Percentiles rank a stretch among this genome's conserved stretches.
These are phyloP conservation scores for Paraphoma sp. DNA, from an alignment of 2,329 filamentous ascomycete species.

Conservation along the genomic window DNA sequence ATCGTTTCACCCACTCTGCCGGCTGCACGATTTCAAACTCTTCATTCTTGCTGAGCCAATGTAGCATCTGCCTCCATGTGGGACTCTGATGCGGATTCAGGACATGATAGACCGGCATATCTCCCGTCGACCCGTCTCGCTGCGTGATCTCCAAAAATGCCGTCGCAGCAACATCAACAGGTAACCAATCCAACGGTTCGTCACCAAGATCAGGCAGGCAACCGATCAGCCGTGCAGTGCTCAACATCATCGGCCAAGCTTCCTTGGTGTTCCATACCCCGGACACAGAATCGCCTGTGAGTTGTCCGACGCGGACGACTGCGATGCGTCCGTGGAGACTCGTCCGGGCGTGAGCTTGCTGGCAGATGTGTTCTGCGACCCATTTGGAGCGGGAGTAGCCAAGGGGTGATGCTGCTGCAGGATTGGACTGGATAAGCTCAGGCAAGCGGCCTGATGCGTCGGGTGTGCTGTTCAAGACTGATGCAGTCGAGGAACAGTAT, in stretches of 20 bases:
- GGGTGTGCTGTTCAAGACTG: conserved; percentile 42
- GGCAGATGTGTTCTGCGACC: conserved; percentile 64
- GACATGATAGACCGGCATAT: conserved; percentile 55
- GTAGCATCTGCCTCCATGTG: conserved; percentile 56
- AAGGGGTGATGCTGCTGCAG: conserved; percentile 54
- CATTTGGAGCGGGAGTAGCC: conserved; percentile 64
- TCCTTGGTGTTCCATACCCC: conserved; percentile 42
- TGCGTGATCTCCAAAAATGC: conserved; percentile 55
- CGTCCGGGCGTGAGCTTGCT: conserved; percentile 42
- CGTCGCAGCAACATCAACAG: conserved; percentile 50
- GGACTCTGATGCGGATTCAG: conserved; percentile 55
- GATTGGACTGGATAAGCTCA: conserved; percentile 52
- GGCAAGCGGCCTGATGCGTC: conserved; percentile 35
- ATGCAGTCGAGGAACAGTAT: conserved; percentile 62
- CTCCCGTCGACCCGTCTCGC: not conserved
- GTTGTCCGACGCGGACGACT: conserved; percentile 51
- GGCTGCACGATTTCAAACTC: conserved; percentile 52
- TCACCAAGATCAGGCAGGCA: conserved; percentile 37
- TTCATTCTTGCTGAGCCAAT: conserved; percentile 50
- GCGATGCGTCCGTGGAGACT: conserved; percentile 35
- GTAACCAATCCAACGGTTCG: conserved; percentile 42
- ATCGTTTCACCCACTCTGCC: conserved; percentile 50
- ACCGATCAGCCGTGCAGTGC: conserved; percentile 34
- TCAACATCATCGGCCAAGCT: conserved; percentile 47
- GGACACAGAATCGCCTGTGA: conserved; percentile 40